phyloP scores from a whole-genome alignment of 1,139 yeast genomes.

The Lodderomyces jiufengensis region DNA sequence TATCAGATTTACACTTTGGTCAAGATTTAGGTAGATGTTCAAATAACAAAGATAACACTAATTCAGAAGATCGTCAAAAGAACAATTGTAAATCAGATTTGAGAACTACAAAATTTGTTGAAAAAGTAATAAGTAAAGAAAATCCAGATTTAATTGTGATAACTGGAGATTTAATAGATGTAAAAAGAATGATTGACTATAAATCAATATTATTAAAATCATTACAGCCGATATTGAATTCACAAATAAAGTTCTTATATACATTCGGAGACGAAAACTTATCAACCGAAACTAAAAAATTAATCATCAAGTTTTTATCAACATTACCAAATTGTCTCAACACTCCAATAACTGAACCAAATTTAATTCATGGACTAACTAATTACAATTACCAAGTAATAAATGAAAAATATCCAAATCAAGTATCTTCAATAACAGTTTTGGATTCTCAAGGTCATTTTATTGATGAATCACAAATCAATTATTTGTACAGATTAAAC shows the following conservation, averaged over 20 bases:
- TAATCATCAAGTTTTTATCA: slow-evolving; percentile 21
- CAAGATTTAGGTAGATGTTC: slow-evolving; percentile 25
- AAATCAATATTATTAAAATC: slow-evolving; percentile 36
- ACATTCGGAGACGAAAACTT: slow-evolving; percentile 44
- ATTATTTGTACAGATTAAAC: slow-evolving; percentile 23
- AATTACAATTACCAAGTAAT: slow-evolving; percentile 31
- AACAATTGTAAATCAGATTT: slow-evolving; percentile 24
- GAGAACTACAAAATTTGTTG: slow-evolving; percentile 29
- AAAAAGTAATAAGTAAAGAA: slow-evolving; percentile 25
- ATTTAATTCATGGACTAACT: slow-evolving; percentile 30
- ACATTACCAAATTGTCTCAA: slow-evolving; percentile 41
- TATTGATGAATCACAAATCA: slow-evolving; percentile 32
- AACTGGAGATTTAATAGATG: slow-evolving; percentile 40
- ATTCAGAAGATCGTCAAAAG: background rate
- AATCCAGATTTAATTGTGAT: slow-evolving; percentile 36
- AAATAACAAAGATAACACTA: slow-evolving; percentile 12
- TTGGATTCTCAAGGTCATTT: slow-evolving; percentile 32
- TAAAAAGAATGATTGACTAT: slow-evolving; percentile 20
- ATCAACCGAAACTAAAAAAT: slow-evolving; percentile 11
- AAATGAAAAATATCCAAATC: slow-evolving; percentile 8
- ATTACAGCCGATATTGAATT: slow-evolving; percentile 31
- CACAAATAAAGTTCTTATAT: slow-evolving; percentile 31
- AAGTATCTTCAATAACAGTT: slow-evolving; percentile 27
- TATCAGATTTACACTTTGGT: slow-evolving; percentile 42
- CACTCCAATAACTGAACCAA: slow-evolving; percentile 12